Conservation (phyloP, 164 flowering plant species). For the Piper longum region DNA sequence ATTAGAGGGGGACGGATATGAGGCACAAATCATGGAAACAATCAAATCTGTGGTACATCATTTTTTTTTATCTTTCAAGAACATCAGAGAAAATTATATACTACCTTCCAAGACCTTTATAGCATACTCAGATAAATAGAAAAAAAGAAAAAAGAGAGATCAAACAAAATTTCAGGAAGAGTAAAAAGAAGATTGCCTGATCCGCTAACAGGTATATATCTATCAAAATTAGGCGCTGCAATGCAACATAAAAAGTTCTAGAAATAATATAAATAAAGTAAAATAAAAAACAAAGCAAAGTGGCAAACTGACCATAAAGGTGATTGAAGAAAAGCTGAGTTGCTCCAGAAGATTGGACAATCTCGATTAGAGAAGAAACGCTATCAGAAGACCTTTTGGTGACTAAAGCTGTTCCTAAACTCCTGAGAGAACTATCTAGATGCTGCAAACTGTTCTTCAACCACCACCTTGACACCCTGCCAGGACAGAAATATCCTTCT, state of each 20-base stretch:
- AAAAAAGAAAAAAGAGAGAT: too few relatives aligned
- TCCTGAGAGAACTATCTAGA: conserved; percentile 69
- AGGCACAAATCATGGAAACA: too few relatives aligned
- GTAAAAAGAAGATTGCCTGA: background rate
- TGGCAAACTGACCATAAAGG: conserved; percentile 58
- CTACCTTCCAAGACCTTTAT: background rate
- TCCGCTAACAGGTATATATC: too few relatives aligned
- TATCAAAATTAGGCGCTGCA: background rate
- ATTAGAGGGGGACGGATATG: too few relatives aligned
- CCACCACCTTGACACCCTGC: conserved; percentile 99
- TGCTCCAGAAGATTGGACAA: conserved; percentile 72
- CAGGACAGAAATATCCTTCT: conserved; percentile 75
- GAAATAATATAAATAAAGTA: background rate
- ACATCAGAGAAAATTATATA: too few relatives aligned
- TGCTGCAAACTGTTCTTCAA: conserved; percentile 77
- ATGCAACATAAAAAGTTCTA: background rate
- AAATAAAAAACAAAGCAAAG: background rate
- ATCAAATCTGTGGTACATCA: too few relatives aligned
- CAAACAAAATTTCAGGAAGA: background rate
- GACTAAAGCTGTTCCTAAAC: conserved; percentile 67
- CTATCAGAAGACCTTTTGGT: conserved; percentile 86
- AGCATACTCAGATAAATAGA: background rate
- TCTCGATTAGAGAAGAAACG: conserved; percentile 62
- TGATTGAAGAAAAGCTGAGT: conserved; percentile 89
- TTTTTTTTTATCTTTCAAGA: too few relatives aligned